Evolutionary conservation across 192 early-diverging fungal genomes (phyloP).

Genomic region (Backusella psychrophila): DNA sequence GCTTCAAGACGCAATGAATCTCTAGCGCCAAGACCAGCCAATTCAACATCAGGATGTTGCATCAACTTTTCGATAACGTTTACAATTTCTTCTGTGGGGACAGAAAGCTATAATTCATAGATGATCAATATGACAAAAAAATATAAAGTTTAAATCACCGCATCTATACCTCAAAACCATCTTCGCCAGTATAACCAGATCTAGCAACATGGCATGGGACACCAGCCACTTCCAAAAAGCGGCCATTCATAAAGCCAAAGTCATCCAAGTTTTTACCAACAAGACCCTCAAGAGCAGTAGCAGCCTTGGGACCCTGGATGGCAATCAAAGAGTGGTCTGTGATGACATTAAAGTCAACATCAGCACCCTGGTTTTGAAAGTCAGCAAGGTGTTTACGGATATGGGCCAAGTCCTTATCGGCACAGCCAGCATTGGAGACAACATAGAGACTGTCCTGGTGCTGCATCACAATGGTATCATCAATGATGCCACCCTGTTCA

Average conservation of each 20-base stretch:
- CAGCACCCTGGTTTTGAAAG: constrained; percentile 86
- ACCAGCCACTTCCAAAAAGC: constrained; percentile 70
- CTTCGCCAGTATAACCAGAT: constrained; percentile 98
- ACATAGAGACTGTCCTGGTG: constrained; percentile 82
- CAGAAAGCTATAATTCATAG: constrained; percentile 64
- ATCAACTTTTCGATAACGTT: constrained; percentile 68
- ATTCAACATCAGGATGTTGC: constrained; percentile 69
- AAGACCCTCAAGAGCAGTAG: constrained; percentile 61
- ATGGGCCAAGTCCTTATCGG: constrained; percentile 94
- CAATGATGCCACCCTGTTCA: constrained; percentile 95
- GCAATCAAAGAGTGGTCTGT: constrained; percentile 87
- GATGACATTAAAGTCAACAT: constrained; percentile 84
- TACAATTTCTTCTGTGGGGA: constrained; percentile 71
- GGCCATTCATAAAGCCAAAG: constrained; percentile 89
- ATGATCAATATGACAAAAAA: neutral
- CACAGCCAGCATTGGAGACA: constrained; percentile 95
- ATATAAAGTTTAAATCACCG: neutral
- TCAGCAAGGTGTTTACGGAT: constrained; percentile 72
- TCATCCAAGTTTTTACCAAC: constrained; percentile 58
- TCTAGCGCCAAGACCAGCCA: constrained; percentile 94
- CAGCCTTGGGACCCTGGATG: constrained; percentile 89
- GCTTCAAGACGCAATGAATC: constrained; percentile 96
- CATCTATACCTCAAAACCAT: constrained; percentile 86
- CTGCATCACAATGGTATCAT: constrained; percentile 96
- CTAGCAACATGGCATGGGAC: constrained; percentile 86